phyloP scores from a whole-genome alignment of 805 yeast species.

The Cephaloascus albidus region DNA sequence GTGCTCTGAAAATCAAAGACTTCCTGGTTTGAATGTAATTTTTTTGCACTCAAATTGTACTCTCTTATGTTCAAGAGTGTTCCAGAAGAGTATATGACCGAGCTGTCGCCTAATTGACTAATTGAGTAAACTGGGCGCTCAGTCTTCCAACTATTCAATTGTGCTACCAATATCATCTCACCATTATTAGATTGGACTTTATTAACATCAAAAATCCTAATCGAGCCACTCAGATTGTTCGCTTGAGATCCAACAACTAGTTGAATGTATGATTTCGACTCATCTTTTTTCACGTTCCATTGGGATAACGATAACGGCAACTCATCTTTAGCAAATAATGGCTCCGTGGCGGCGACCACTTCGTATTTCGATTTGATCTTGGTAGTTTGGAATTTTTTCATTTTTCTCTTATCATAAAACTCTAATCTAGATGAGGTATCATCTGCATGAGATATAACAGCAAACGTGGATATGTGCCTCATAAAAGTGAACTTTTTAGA shows the following conservation, averaged over 20 bases:
- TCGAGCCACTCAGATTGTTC: constrained; percentile 9
- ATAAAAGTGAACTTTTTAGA: constrained; percentile 16
- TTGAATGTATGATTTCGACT: constrained; percentile 1
- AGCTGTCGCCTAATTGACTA: constrained; percentile 6
- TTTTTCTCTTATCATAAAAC: constrained; percentile 1
- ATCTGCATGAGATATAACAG: background rate
- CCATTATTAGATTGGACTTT: constrained; percentile 1
- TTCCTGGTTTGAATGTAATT: background rate
- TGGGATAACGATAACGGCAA: constrained; percentile 17
- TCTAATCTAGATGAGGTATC: background rate
- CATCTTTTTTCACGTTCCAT: constrained; percentile 14
- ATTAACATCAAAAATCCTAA: constrained; percentile 7
- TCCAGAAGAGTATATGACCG: background rate
- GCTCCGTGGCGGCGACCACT: constrained; percentile 1
- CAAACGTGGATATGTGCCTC: constrained; percentile 5
- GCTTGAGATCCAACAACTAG: constrained; percentile 7
- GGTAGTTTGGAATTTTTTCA: background rate
- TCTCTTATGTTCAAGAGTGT: constrained; percentile 3
- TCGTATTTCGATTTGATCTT: background rate
- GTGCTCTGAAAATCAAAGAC: background rate
- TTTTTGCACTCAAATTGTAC: constrained; percentile 4
- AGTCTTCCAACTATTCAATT: constrained; percentile 6
- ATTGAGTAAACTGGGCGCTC: constrained; percentile 10
- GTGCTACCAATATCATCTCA: constrained; percentile 4
- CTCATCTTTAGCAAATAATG: constrained; percentile 12